Evolutionary conservation across 1,284 basidiomycete species (phyloP).

Genomic region (Trichosporon inkin): DNA sequence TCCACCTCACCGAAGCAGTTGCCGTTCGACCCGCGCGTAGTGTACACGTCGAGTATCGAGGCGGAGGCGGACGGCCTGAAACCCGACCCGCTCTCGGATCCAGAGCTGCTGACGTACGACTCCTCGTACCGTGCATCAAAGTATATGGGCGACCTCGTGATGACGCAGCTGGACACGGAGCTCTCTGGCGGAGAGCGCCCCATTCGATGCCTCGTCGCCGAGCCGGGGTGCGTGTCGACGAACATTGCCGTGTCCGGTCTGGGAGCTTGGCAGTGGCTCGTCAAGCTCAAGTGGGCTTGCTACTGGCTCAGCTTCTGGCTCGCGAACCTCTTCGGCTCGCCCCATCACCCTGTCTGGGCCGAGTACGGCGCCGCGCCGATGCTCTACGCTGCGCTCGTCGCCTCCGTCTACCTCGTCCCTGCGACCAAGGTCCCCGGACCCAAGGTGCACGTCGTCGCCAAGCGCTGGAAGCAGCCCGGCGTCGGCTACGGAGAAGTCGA

Average conservation of each 20-base stretch:
- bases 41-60: conserved; percentile 78
- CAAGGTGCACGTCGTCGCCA: conserved; percentile 29
- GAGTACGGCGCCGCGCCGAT: conserved; percentile 35
- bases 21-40: conserved; percentile 58
- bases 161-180: conserved; percentile 56
- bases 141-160: conserved; percentile 72
- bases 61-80: conserved; percentile 58
- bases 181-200: conserved; percentile 48
- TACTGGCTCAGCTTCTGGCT: conserved; percentile 65
- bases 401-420: conserved; percentile 29
- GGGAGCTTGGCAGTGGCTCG: conserved; percentile 52
- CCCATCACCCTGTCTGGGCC: conserved; percentile 38
- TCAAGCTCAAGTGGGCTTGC: conserved; percentile 54
- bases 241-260: conserved; percentile 55
- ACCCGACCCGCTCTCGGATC: conserved; percentile 56
- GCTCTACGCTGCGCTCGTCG: conserved; percentile 41
- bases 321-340: conserved; percentile 39
- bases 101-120: conserved; percentile 62
- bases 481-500: conserved; percentile 44
- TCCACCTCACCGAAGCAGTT: conserved; percentile 37
- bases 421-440: conserved; percentile 30
- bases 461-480: conserved; percentile 25
- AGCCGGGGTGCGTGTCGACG: conserved; percentile 71
- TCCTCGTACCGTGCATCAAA: conserved; percentile 71
- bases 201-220: conserved; percentile 61